Conservation (phyloP, 192 early-diverging fungal genomes). For the Rhizoclosmatium sp. region DNA sequence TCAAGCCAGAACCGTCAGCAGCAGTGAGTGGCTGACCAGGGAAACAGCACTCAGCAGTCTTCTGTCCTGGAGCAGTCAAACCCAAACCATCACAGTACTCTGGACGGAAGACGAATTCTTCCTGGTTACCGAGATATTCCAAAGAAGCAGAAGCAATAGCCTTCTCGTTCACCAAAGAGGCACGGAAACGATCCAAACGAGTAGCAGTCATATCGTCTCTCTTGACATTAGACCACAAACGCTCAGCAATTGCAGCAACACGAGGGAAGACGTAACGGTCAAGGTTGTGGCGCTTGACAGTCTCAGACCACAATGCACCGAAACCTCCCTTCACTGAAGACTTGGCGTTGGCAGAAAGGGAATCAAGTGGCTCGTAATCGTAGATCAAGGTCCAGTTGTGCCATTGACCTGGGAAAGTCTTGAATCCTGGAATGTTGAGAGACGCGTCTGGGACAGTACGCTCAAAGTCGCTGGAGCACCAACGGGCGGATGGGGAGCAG, state of each 20-base stretch:
- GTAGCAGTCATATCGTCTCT: not conserved
- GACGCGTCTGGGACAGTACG: not conserved
- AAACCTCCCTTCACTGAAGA: slow-evolving; percentile 35
- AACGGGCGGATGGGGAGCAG: slow-evolving; percentile 3
- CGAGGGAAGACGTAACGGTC: slow-evolving; percentile 6
- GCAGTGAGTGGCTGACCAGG: slow-evolving; percentile 3
- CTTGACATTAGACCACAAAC: slow-evolving; percentile 30
- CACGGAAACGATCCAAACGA: slow-evolving; percentile 10
- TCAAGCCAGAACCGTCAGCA: not conserved
- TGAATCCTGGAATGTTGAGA: slow-evolving; percentile 2
- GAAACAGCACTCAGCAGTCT: slow-evolving; percentile 22
- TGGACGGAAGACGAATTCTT: not conserved
- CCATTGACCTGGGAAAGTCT: slow-evolving; percentile 1
- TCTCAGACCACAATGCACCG: slow-evolving; percentile 19
- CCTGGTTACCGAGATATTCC: not conserved
- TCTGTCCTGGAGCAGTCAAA: not conserved
- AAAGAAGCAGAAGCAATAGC: slow-evolving; percentile 4
- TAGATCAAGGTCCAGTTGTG: slow-evolving; percentile 41
- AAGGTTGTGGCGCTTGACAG: slow-evolving; percentile 12
- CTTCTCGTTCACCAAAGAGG: slow-evolving; percentile 13
- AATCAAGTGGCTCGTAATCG: slow-evolving; percentile 35
- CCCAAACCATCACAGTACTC: slow-evolving; percentile 11
- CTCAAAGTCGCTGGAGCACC: slow-evolving; percentile 1
- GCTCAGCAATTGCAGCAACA: slow-evolving; percentile 36
- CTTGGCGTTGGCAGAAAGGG: not conserved